Base-by-base conservation (phyloP, 2,329 filamentous ascomycete species). In the Beauveria sp. region DNA sequence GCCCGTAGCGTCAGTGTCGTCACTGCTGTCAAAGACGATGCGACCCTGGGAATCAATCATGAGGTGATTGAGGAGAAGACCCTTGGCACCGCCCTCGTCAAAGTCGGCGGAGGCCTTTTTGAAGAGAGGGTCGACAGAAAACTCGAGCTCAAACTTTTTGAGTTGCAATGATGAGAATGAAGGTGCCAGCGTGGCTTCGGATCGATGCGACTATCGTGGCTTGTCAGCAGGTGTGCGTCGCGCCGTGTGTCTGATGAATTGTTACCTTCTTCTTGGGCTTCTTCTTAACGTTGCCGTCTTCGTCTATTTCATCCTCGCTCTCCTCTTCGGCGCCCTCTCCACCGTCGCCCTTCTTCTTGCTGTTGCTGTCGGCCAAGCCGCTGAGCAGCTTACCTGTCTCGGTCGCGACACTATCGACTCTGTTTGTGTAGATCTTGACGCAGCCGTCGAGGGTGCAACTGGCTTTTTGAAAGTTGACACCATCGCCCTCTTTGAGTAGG, bases 31-130 rank as follows among this genome's bases (percentile, higher is more conserved):
- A 70, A 99, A 99, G 5, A 99, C 92, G 64, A 99, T 99, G 41
- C 93, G 85, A 47, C 94, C 94, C 65, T 91, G 86, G 2, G 85
- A 84, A 73, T 99, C 94, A 65, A 99, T 97, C 70, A 93, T 91
- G n/a, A 99, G 80, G 74, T 99, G 93, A 70, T 99, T 99, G 37
- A 99, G 82, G 22, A 99, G 80, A 47, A 99, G 80, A 22, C 94
- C 94, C 75, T 97, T 99, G 61, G 94, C 94, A 61, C 94, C 94
- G 22, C 94, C 94, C 76, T 99, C 94, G 71, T 99, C 94, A 66
- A 99, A 99, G 76, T 99, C 94, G 48, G 94, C 94, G 6, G 93
- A 96, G 0, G 93, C 93, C 71, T 99, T 99, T 71, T 99, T 99
- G 83, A 99, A 99, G n/a, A 99, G 77, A 2, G 94, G 94, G 70